Percentiles rank a stretch among this genome's conserved stretches.
These are phyloP conservation scores for Debaryomyces hansenii DNA, from an alignment of 805 yeast species.

Conservation along the genomic window DNA sequence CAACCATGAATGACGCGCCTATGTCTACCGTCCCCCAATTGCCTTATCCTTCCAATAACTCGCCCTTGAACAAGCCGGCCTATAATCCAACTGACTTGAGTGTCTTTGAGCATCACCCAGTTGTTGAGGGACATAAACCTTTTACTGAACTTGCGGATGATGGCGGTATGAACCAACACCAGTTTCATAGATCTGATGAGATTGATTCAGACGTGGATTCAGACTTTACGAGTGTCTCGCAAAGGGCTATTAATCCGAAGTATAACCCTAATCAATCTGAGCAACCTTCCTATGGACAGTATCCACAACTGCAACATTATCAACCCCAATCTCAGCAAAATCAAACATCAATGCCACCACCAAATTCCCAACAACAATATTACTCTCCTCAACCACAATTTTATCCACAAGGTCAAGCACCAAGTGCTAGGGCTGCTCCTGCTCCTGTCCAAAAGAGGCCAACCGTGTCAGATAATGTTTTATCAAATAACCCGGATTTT, in stretches of 20 bases:
- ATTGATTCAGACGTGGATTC: slow-evolving; percentile 49
- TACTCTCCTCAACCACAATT: slow-evolving; percentile 5
- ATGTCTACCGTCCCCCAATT: slow-evolving; percentile 11
- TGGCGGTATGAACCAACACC: slow-evolving; percentile 9
- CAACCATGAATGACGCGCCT: slow-evolving; percentile 21
- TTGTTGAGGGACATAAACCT: slow-evolving; percentile 47
- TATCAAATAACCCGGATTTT: slow-evolving; percentile 42
- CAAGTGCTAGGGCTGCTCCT: slow-evolving; percentile 3
- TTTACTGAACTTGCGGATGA: slow-evolving; percentile 40
- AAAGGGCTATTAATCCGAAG: slow-evolving; percentile 67
- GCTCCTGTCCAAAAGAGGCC: slow-evolving; percentile 14
- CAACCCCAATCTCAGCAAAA: slow-evolving; percentile 16
- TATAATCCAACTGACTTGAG: slow-evolving; percentile 17
- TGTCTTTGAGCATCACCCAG: slow-evolving; percentile 46
- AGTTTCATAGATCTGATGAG: slow-evolving; percentile 3
- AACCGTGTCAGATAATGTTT: slow-evolving; percentile 38
- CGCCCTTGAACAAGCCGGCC: slow-evolving; percentile 17
- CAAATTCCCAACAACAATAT: slow-evolving; percentile 4
- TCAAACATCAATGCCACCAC: slow-evolving; percentile 15
- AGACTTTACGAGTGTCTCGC: slow-evolving; percentile 77
- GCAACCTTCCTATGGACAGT: slow-evolving; percentile 3
- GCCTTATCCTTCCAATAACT: slow-evolving; percentile 26
- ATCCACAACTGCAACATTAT: slow-evolving; percentile 10
- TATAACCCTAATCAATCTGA: slow-evolving; percentile 28
- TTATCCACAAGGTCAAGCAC: slow-evolving; percentile 4